A percentile compares a stretch with the other conserved stretches of the same genome.
phyloP scores from a whole-genome alignment of 1,284 basidiomycete species.

The Ustilago crameri region DNA sequence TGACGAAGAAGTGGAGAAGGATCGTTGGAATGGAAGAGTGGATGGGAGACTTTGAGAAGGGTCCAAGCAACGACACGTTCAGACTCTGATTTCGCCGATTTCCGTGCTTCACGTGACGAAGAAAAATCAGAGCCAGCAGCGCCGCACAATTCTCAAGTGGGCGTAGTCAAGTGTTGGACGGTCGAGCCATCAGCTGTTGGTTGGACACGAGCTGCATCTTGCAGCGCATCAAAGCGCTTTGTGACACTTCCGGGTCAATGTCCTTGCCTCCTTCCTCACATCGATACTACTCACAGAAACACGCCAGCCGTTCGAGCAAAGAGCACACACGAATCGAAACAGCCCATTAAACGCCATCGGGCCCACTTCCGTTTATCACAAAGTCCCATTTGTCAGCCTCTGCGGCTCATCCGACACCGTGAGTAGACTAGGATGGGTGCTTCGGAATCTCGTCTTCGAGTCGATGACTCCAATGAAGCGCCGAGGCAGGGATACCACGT shows the following conservation, averaged over 20 bases:
- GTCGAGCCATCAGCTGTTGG: slow-evolving; percentile 23
- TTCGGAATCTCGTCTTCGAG: slow-evolving; percentile 39
- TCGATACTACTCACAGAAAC: background rate
- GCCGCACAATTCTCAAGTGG: slow-evolving; percentile 8
- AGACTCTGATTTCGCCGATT: slow-evolving; percentile 19
- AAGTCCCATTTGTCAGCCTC: too few species aligned
- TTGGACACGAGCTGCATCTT: background rate
- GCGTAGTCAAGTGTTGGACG: slow-evolving; percentile 21
- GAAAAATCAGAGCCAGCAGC: slow-evolving; percentile 10
- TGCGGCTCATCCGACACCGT: background rate
- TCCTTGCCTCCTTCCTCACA: background rate
- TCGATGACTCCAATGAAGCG: slow-evolving; percentile 51
- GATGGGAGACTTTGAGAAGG: slow-evolving; percentile 11
- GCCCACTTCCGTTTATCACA: background rate
- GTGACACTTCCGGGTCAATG: background rate
- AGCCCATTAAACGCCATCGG: background rate
- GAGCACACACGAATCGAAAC: background rate
- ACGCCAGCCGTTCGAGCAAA: background rate
- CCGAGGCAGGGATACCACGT: slow-evolving; percentile 66
- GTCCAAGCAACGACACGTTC: slow-evolving; percentile 14
- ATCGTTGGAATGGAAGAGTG: background rate
- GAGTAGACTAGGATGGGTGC: slow-evolving; percentile 29
- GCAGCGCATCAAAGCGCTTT: slow-evolving; percentile 10
- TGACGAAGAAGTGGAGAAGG: slow-evolving; percentile 14
- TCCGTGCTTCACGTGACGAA: slow-evolving; percentile 35